Evolutionary conservation across 768 basidiomycete genomes (phyloP).

Genomic region (Strobilomyces echinocephalus): DNA sequence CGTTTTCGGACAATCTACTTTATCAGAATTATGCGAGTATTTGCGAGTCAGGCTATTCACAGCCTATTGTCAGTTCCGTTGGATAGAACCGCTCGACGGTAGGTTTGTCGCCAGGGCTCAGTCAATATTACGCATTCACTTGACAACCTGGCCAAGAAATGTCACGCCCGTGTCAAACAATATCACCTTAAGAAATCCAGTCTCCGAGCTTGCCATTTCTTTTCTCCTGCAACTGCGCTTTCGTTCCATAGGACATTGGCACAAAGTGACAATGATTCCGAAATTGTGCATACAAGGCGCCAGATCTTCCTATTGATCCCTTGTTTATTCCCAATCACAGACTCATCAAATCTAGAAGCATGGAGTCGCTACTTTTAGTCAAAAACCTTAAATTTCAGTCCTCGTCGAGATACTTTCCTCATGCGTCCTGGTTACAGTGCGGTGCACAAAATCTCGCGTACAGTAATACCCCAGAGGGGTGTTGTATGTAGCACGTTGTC

Average conservation of each 20-base stretch:
- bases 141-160: background rate
- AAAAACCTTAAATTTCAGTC: slow-evolving; percentile 27
- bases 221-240: background rate
- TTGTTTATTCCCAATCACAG: slow-evolving; percentile 9
- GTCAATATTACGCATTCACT: background rate
- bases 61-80: background rate
- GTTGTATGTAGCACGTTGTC: slow-evolving; percentile 4
- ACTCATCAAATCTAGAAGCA: slow-evolving; percentile 23
- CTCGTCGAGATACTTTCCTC: slow-evolving; percentile 16
- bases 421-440: slow-evolving; percentile 19
- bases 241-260: background rate
- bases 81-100: background rate
- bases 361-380: slow-evolving; percentile 22
- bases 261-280: background rate
- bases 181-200: background rate
- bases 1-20: background rate
- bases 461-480: slow-evolving; percentile 14
- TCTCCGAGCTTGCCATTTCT: background rate
- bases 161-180: background rate
- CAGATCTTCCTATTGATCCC: slow-evolving; percentile 23
- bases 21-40: background rate
- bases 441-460: slow-evolving; percentile 10
- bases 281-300: slow-evolving; percentile 7
- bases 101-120: background rate
- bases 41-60: background rate